phyloP scores from a whole-genome alignment of 2,329 filamentous ascomycete genomes.

The Venturia asperata region DNA sequence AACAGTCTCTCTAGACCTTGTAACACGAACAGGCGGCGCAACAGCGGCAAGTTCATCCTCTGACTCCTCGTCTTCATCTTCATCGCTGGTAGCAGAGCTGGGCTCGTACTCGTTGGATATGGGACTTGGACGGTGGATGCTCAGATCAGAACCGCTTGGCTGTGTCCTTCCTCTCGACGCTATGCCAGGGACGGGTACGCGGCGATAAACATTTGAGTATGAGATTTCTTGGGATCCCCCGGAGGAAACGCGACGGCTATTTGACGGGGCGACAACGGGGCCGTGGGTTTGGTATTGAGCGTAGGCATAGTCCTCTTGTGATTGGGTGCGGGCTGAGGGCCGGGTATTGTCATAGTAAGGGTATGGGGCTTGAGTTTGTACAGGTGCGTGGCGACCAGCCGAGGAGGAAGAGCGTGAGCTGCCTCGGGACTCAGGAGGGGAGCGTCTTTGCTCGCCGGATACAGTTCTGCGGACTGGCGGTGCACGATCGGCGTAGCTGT shows the following conservation, averaged over 20 bases:
- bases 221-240: slow-evolving; percentile 19
- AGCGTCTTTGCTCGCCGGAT: slow-evolving; percentile 8
- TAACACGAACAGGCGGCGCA: background rate
- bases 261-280: background rate
- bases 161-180: slow-evolving; percentile 21
- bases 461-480: slow-evolving; percentile 11
- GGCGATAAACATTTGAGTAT: slow-evolving; percentile 28
- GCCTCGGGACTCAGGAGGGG: slow-evolving; percentile 10
- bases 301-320: slow-evolving; percentile 8
- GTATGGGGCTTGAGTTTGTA: slow-evolving; percentile 1
- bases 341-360: slow-evolving; percentile 10
- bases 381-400: slow-evolving; percentile 11
- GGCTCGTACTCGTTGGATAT: slow-evolving; percentile 16
- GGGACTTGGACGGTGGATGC: slow-evolving; percentile 12
- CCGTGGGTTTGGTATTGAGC: slow-evolving; percentile 8
- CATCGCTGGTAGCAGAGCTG: slow-evolving; percentile 14
- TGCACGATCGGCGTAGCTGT: background rate
- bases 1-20: background rate
- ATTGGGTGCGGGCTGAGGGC: background rate
- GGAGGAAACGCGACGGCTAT: slow-evolving; percentile 16
- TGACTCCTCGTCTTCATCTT: slow-evolving; percentile 12
- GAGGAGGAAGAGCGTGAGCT: slow-evolving; percentile 14
- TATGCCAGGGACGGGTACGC: slow-evolving; percentile 29
- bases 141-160: slow-evolving; percentile 26
- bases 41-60: slow-evolving; percentile 16